Evolutionary conservation across 2,329 filamentous ascomycete species (phyloP), one percentile per base, ranked within the genome.

Genomic region (Aspergillus candidus): DNA sequence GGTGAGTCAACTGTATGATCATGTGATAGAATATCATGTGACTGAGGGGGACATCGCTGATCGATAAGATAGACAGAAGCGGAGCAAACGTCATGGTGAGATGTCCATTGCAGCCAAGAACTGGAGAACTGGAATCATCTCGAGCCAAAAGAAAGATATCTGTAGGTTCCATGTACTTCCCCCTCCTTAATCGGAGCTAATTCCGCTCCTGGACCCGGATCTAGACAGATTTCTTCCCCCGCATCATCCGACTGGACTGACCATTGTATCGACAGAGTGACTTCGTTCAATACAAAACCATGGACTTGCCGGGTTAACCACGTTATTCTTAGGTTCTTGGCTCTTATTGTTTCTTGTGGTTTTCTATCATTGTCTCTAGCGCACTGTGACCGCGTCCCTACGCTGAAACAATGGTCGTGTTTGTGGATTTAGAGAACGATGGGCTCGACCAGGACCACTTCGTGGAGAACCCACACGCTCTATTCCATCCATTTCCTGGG

Each of bases 391-490:
- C 22, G 22, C 22, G 22, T 10, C 22, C 36, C 32, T 45, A 15
- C 39, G 42, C 35, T 32, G 49, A 55, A 59, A 69, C 48, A 37
- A 74, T 74, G 72, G 72, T 72, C 52, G 68, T 73, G 35, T 73
- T 72, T 56, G 63, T 72, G 55, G 69, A 74, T 55, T 61, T 70
- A 47, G 70, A 71, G 35, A 60, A 63, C 35, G 61, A 70, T 57
- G 58, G 54, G 22, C 55, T 63, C 50, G 56, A 61, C 47, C 55
- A 51, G 40, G 51, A 59, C 51, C 52, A 40, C 15, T 48, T 49
- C 13, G 33, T 49, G 8, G 42, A 38, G n/a, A 41, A 45, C 35
- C 38, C 48, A 29, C 49, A 52, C 35, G 34, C 46, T 32, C 40
- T 52, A 13, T 42, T 47, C 5, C 49, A 52, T 33, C 30, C 46